phyloP scores from a whole-genome alignment of 441 rosid genomes.

The Macaranga tanarius region DNA sequence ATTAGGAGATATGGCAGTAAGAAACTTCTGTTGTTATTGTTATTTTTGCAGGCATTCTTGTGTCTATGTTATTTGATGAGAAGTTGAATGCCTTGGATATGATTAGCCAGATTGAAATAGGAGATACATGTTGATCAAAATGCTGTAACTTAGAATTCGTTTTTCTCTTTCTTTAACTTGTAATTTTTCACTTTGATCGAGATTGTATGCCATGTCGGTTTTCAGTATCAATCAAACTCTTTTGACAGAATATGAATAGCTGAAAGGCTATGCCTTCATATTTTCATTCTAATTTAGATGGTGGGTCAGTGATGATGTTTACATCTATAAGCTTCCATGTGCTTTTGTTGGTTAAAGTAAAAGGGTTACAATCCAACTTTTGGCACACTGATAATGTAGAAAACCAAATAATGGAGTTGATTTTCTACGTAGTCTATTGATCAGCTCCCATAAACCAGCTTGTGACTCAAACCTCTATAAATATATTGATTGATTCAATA shows the following conservation, averaged over 20 bases:
- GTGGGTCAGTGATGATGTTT: background rate
- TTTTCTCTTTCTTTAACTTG: background rate
- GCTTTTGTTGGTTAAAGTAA: background rate
- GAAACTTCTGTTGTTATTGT: conserved; percentile 19
- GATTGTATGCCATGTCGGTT: background rate
- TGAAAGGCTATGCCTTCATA: background rate
- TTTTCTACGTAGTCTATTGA: background rate
- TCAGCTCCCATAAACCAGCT: background rate
- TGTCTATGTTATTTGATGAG: background rate
- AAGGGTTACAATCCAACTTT: background rate
- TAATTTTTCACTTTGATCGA: background rate
- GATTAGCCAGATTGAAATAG: background rate
- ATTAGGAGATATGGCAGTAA: conserved; percentile 74
- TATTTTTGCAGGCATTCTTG: background rate
- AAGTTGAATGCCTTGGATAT: background rate
- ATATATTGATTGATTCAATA: background rate
- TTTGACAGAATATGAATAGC: background rate
- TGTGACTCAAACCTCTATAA: background rate
- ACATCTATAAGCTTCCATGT: background rate
- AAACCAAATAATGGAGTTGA: background rate
- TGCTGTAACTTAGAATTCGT: background rate
- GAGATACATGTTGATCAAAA: background rate
- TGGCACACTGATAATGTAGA: background rate
- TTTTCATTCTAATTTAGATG: background rate
- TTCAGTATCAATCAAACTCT: background rate